These are phyloP conservation scores for Magnusiomyces suaveolens DNA, from an alignment of 1,139 yeast genomes.

Conservation along the genomic window DNA sequence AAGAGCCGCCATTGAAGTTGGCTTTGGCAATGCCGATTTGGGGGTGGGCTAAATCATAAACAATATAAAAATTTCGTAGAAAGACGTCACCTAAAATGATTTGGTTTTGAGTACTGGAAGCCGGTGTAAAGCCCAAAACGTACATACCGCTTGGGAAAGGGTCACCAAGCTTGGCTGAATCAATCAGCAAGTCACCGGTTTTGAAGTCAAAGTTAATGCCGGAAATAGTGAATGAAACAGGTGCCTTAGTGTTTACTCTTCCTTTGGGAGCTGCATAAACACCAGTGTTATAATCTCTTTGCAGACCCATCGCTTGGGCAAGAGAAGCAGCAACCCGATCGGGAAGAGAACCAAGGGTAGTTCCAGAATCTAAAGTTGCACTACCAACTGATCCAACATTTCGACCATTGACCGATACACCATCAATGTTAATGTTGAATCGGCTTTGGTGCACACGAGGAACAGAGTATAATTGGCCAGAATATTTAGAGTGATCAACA, in stretches of 20 bases:
- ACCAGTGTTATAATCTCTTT: slow-evolving; percentile 5
- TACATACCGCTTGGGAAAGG: slow-evolving; percentile 16
- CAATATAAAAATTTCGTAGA: slow-evolving; percentile 24
- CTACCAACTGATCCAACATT: slow-evolving; percentile 11
- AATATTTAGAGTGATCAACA: slow-evolving; percentile 41
- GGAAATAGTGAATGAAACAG: slow-evolving; percentile 18
- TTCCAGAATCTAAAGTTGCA: slow-evolving; percentile 23
- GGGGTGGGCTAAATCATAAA: slow-evolving; percentile 21
- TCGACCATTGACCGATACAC: slow-evolving; percentile 11
- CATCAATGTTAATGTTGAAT: slow-evolving; percentile 15
- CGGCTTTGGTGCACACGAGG: slow-evolving; percentile 16
- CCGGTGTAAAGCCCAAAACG: slow-evolving; percentile 20
- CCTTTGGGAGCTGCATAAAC: slow-evolving; percentile 6
- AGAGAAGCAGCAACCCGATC: slow-evolving; percentile 11
- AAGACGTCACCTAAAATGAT: slow-evolving; percentile 26
- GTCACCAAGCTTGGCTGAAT: slow-evolving; percentile 17
- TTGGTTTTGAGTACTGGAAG: slow-evolving; percentile 17
- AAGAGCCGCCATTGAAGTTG: slow-evolving; percentile 10
- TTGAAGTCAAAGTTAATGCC: slow-evolving; percentile 18
- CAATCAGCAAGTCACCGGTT: slow-evolving; percentile 16
- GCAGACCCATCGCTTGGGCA: slow-evolving; percentile 15
- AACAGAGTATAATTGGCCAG: slow-evolving; percentile 29
- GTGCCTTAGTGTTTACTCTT: slow-evolving; percentile 6
- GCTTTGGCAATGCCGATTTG: slow-evolving; percentile 25
- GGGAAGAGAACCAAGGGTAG: slow-evolving; percentile 24